Conservation (phyloP, 495 filamentous ascomycete genomes). For the Pseudomonodictys pantanalensis region DNA sequence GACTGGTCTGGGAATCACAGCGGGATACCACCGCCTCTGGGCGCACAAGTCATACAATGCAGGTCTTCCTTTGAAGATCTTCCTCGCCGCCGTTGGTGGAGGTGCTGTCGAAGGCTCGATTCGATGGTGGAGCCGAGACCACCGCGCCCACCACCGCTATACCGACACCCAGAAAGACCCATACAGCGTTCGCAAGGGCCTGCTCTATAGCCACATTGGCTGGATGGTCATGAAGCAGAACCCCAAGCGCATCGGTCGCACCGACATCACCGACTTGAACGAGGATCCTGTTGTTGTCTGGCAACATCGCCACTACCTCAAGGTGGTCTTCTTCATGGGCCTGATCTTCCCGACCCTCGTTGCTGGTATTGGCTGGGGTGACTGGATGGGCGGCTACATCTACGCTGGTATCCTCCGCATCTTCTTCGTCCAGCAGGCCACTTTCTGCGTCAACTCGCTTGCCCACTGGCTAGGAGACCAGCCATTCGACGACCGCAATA, state of each 20-base stretch:
- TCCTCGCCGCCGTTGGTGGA: conserved; percentile 85
- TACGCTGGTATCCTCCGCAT: conserved; percentile 94
- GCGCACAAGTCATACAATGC: conserved; percentile 88
- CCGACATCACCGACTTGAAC: conserved; percentile 95
- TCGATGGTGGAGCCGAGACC: conserved; percentile 95
- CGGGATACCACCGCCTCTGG: conserved; percentile 38
- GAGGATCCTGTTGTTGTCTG: conserved; percentile 89
- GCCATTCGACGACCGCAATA: conserved; percentile 99
- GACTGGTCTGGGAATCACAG: conserved; percentile 47
- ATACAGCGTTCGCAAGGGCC: conserved; percentile 97
- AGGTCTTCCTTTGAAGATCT: conserved; percentile 81
- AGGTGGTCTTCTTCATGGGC: conserved; percentile 83
- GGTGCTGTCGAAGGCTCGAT: conserved; percentile 96
- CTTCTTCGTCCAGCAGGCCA: conserved; percentile 98
- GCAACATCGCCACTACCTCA: conserved; percentile 94
- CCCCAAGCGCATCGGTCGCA: conserved; percentile 66
- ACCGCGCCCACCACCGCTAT: conserved; percentile 97
- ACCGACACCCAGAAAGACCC: conserved; percentile 99
- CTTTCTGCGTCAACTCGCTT: conserved; percentile 98
- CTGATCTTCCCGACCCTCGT: conserved; percentile 79
- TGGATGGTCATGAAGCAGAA: conserved; percentile 58
- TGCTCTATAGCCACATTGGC: conserved; percentile 93
- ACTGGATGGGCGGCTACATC: conserved; percentile 87
- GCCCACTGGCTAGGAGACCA: conserved; percentile 99
- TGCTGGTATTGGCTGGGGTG: conserved; percentile 83